These are phyloP conservation scores for Penicillium nordicum DNA, from an alignment of 2,329 filamentous ascomycete genomes.

Conservation along the genomic window DNA sequence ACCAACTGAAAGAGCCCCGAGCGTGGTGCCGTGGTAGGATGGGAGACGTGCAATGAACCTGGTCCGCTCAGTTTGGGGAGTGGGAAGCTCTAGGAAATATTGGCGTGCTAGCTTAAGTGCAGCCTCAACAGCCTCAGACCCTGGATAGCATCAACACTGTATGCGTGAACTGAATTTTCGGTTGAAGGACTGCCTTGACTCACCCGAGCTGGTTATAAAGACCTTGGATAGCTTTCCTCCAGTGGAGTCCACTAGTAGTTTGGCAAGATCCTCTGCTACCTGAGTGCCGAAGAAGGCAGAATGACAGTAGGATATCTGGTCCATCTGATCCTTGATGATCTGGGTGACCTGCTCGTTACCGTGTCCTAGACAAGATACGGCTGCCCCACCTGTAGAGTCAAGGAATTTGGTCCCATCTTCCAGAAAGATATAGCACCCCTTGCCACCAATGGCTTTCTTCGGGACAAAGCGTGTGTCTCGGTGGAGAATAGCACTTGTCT, in stretches of 20 bases:
- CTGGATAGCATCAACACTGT: conserved; percentile 31
- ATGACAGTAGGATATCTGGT: conserved; percentile 57
- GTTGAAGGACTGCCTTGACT: not conserved
- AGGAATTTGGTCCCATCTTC: conserved; percentile 60
- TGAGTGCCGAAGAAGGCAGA: conserved; percentile 57
- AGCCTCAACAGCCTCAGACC: conserved; percentile 67
- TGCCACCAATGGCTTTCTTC: conserved; percentile 47
- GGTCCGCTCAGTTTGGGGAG: conserved; percentile 52
- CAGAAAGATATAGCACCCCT: conserved; percentile 52
- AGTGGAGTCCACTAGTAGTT: conserved; percentile 51
- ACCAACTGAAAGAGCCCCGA: conserved; percentile 61
- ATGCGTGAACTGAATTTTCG: not conserved
- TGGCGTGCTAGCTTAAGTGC: conserved; percentile 65
- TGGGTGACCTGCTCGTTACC: conserved; percentile 58
- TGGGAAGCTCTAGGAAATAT: conserved; percentile 58
- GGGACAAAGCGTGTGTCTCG: conserved; percentile 49
- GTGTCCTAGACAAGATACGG: conserved; percentile 69
- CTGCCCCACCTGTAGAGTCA: conserved; percentile 71
- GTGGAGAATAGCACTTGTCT: conserved; percentile 48
- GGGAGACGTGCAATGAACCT: conserved; percentile 63
- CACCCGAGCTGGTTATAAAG: conserved; percentile 59
- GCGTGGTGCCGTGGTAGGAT: conserved; percentile 68
- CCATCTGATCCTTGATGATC: conserved; percentile 59
- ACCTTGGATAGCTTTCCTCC: conserved; percentile 52
- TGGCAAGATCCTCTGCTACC: conserved; percentile 53